Evolutionary conservation across 108 stramenopile genomes (phyloP), one percentile per base, ranked within the genome.

Genomic region (Fistulifera pelliculosa): DNA sequence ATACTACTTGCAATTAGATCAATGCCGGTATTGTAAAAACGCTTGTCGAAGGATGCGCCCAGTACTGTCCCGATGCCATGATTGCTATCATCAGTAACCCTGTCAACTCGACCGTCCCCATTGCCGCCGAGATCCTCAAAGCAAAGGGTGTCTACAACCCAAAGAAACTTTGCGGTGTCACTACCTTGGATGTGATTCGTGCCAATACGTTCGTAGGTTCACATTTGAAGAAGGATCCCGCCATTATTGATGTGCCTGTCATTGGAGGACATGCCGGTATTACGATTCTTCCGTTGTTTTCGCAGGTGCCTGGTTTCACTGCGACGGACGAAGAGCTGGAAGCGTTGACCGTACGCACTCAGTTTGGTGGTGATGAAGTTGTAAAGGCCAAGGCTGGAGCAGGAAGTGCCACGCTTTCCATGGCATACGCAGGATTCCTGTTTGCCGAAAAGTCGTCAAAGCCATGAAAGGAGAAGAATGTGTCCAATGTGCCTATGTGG

Each of bases 381-480:
- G 99, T 99, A 28, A 79, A 98, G 77, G 99, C 99, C 62, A 99
- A 99, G 87, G 99, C 97, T 17, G 99, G 99, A 45, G 94, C 99
- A 6, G 99, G 88, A 54, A 78, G 76, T 58, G 99, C 99, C 50
- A 99, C 99, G 24, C 81, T 99, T 24, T 85, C 81, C 49, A 99
- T 99, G 99, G 96, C 99, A 2, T 96, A 96, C 60, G 99, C 97
- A 24, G 99, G 95, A 16, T 94, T 79, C 35, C 38, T 93, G 47
- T 99, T 99, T 72, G 77, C 96, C 21, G 85, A 80, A 63, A 81
- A 85, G 85, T 99, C 14, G 79, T 99, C 35, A 77, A 84, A 62
- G 99, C 96, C 15, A 72, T 96, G 52, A 69, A 77, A 54, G 99
- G 99, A 5, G 94, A 88, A 65, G 65, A 80, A 38, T 60, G 97